phyloP scores from a whole-genome alignment of 352 stramenopile genomes.

The Globisporangium iwayamae region DNA sequence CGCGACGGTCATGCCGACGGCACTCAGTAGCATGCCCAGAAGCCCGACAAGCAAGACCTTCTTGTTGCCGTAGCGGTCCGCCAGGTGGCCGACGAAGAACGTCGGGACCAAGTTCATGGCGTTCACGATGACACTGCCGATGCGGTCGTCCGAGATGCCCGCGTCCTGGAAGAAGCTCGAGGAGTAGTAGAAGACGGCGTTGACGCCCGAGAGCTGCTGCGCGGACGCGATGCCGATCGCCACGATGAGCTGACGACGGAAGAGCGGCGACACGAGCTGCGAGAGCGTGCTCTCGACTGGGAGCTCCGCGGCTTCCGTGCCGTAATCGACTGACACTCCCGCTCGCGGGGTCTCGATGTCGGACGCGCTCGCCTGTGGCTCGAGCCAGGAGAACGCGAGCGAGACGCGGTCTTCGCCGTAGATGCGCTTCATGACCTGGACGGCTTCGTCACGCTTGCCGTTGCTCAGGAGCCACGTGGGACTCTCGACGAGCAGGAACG shows the following conservation, averaged over 20 bases:
- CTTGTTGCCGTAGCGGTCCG: conserved; percentile 38
- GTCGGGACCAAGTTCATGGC: conserved; percentile 52
- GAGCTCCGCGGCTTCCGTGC: not conserved
- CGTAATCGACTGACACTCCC: not conserved
- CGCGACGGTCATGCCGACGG: conserved; percentile 38
- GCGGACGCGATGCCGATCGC: conserved; percentile 35
- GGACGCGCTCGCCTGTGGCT: conserved; percentile 13
- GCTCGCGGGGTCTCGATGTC: conserved; percentile 1
- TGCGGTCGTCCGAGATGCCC: conserved; percentile 46
- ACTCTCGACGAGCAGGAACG: conserved; percentile 44
- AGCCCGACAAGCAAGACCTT: conserved; percentile 47
- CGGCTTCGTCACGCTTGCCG: conserved; percentile 20
- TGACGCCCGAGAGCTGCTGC: conserved; percentile 62
- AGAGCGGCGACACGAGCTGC: conserved; percentile 11
- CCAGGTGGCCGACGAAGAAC: conserved; percentile 33
- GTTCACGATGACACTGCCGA: conserved; percentile 53
- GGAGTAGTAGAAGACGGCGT: conserved; percentile 72
- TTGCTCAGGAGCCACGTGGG: conserved; percentile 38
- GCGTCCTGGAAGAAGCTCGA: conserved; percentile 53
- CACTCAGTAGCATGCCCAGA: conserved; percentile 44
- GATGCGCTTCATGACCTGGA: conserved; percentile 24
- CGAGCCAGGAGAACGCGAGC: conserved; percentile 32
- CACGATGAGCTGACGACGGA: conserved; percentile 37
- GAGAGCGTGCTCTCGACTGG: conserved; percentile 9
- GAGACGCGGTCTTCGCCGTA: conserved; percentile 31